These are phyloP conservation scores for Rosa multiflora DNA, from an alignment of 306 rosid genomes.

Conservation along the genomic window DNA sequence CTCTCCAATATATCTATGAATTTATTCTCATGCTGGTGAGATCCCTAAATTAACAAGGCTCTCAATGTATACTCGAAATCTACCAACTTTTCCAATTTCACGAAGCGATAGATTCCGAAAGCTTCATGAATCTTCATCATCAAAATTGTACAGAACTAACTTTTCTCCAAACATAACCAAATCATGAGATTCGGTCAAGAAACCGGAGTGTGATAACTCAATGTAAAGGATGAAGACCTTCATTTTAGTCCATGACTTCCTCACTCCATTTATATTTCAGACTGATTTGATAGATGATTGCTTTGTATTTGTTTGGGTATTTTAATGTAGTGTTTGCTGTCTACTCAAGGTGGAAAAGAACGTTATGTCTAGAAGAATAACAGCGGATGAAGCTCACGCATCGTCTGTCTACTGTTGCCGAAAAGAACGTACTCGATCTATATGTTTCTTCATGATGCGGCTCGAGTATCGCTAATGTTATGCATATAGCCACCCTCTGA, in stretches of 20 bases:
- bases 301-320: no score
- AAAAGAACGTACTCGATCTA: neutral
- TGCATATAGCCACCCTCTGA: neutral
- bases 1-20: no score
- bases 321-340: no score
- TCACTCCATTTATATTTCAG: neutral
- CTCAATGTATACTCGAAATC: neutral
- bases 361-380: no score
- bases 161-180: neutral
- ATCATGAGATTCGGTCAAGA: neutral
- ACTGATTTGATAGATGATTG: no score
- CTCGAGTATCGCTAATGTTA: neutral
- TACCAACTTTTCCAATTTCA: neutral
- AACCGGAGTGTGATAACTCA: neutral
- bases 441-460: neutral
- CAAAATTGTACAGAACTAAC: neutral
- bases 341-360: no score
- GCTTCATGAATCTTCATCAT: neutral
- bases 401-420: no score
- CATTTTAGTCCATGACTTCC: conserved; percentile 1
- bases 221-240: neutral
- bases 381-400: no score
- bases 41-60: neutral
- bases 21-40: neutral
- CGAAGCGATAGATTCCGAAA: neutral